Evolutionary conservation across 805 yeast species (phyloP), one percentile per base, ranked within the genome.

Genomic region (Kazachstania taianensis): DNA sequence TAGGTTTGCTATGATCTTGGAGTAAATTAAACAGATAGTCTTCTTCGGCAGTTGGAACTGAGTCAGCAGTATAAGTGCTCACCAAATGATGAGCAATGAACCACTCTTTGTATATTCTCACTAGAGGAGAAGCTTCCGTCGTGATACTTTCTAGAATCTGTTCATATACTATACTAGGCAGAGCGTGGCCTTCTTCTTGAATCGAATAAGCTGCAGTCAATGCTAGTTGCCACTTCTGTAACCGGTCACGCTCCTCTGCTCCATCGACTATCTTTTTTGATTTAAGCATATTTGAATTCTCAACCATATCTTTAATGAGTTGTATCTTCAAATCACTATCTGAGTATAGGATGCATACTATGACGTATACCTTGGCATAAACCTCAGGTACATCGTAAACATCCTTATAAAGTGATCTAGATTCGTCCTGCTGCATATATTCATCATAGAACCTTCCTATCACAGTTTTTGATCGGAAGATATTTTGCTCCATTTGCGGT

Each of bases 81-180:
- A n/a, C n/a, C n/a, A n/a, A n/a, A n/a, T n/a, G n/a, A n/a, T n/a
- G n/a, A n/a, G 41, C 24, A 25, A 29, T 41, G 50, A n/a, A 49
- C 48, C 52, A 87, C 50, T 87, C 96, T 37, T 82, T 58, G 48
- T 80, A 83, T 2, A 70, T 60, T 38, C 96, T 69, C 5, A 75
- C 81, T 31, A 76, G 61, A 0, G 96, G 96, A 42, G 92, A 80
- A 10, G 83, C 73, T 42, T 89, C 97, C 5, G 5, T 16, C 25
- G 30, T 39, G 16, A 40, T 27, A 19, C 41, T 36, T 18, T 36
- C 17, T 18, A 34, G 18, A 5, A 35, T 23, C 6, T 9, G 3
- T n/a, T 16, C 20, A 8, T 83, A 70, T 27, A 79, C 56, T 10
- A 78, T 62, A 95, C 95, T 28, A 7, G 18, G 8, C n/a, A 69